A percentile compares a stretch with the other conserved stretches of the same genome.
These are phyloP conservation scores for Coemansia sp. DNA, from an alignment of 192 early-diverging fungal species.

Conservation along the genomic window DNA sequence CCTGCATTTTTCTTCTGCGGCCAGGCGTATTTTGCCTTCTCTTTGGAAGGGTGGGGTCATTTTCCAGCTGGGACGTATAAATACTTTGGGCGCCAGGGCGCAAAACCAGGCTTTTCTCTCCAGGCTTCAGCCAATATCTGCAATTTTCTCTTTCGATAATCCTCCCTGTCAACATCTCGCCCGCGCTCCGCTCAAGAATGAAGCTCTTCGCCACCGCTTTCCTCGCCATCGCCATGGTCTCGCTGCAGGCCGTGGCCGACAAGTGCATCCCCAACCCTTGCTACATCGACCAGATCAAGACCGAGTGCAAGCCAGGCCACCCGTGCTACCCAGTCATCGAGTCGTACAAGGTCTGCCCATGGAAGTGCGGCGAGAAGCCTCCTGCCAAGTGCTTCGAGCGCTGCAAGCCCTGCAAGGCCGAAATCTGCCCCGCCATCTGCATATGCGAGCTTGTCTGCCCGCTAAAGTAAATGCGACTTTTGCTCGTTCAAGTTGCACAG, in stretches of 20 bases:
- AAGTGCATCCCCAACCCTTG: neutral
- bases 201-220: neutral
- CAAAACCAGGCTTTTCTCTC: neutral
- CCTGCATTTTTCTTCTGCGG: neutral
- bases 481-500: neutral
- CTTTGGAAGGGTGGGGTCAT: neutral
- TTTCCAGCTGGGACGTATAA: neutral
- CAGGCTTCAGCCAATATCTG: neutral
- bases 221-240: neutral
- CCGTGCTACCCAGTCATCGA: neutral
- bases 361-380: constrained; percentile 31
- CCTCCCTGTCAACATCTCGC: neutral
- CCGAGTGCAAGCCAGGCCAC: constrained; percentile 1
- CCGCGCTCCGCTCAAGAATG: neutral
- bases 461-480: constrained; percentile 8
- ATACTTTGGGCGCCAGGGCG: neutral
- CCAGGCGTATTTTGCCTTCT: neutral
- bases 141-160: neutral
- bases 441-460: constrained; percentile 44
- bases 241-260: neutral
- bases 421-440: constrained; percentile 37
- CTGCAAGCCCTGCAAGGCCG: constrained; percentile 42
- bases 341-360: constrained; percentile 23
- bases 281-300: neutral
- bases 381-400: constrained; percentile 33